Conservation (phyloP, 2,329 filamentous ascomycete species). For the Dothideomycetidae sp. region DNA sequence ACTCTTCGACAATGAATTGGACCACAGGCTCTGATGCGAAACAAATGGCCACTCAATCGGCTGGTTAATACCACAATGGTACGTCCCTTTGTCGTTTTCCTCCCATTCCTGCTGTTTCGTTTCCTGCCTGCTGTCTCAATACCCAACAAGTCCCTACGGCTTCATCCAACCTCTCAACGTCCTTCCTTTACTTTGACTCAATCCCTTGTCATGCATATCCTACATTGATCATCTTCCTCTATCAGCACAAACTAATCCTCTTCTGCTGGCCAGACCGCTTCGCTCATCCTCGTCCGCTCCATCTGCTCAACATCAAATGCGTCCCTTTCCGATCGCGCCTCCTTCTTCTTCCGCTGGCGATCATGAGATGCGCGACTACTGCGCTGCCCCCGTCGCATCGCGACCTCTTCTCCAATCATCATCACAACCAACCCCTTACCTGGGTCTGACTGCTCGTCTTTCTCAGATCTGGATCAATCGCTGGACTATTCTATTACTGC, state of each 20-base stretch:
- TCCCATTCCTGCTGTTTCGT: constrained; percentile 18
- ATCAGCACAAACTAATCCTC: constrained; percentile 7
- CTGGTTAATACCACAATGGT: constrained; percentile 18
- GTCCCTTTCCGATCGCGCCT: constrained; percentile 40
- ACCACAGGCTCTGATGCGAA: neutral
- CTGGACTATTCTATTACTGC: constrained; percentile 81
- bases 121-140: no score
- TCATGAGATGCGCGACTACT: constrained; percentile 48
- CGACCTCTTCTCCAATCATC: constrained; percentile 35
- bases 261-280: constrained; percentile 13
- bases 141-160: no score
- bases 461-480: constrained; percentile 97
- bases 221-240: no score
- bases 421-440: constrained; percentile 57
- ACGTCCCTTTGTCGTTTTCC: constrained; percentile 17
- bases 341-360: constrained; percentile 46
- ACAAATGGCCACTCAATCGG: neutral
- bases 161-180: constrained; percentile 3
- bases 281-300: constrained; percentile 26
- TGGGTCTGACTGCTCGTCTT: constrained; percentile 73
- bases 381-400: constrained; percentile 40
- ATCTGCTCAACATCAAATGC: constrained; percentile 39
- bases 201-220: no score
- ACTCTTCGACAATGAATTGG: constrained; percentile 26
- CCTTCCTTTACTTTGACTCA: no score